phyloP scores from a whole-genome alignment of 2,329 filamentous ascomycete species.

The Talaromyces sp. region DNA sequence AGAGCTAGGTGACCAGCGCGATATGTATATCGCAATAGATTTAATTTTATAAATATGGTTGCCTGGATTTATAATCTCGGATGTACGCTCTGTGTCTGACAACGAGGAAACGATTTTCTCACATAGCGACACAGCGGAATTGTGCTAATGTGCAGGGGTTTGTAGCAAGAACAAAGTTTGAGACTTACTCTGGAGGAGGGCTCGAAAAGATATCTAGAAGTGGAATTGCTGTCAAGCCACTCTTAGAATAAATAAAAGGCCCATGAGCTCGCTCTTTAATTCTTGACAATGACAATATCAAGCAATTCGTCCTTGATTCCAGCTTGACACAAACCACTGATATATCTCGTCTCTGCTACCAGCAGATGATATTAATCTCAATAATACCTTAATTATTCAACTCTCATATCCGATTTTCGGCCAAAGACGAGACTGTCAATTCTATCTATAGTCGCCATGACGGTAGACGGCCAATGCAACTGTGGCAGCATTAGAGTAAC shows the following conservation, averaged over 20 bases:
- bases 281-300: background rate
- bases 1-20: background rate
- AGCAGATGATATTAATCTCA: too few species aligned
- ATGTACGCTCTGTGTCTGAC: background rate
- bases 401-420: background rate
- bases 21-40: background rate
- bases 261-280: background rate
- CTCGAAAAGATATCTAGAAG: background rate
- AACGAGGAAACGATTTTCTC: background rate
- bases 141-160: background rate
- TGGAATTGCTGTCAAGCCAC: background rate
- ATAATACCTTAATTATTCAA: too few species aligned
- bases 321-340: too few species aligned
- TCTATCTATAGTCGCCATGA: background rate
- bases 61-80: background rate
- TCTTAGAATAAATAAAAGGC: background rate
- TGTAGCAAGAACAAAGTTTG: background rate
- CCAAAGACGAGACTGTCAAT: background rate
- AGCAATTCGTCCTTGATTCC: background rate
- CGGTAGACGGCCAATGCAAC: slow-evolving; percentile 4
- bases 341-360: too few species aligned
- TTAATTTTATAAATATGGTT: background rate
- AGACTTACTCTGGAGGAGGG: background rate
- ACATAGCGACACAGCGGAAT: background rate
- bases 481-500: background rate